Conservation (phyloP, 495 filamentous ascomycete genomes). For the Chaetomium cochliodes region DNA sequence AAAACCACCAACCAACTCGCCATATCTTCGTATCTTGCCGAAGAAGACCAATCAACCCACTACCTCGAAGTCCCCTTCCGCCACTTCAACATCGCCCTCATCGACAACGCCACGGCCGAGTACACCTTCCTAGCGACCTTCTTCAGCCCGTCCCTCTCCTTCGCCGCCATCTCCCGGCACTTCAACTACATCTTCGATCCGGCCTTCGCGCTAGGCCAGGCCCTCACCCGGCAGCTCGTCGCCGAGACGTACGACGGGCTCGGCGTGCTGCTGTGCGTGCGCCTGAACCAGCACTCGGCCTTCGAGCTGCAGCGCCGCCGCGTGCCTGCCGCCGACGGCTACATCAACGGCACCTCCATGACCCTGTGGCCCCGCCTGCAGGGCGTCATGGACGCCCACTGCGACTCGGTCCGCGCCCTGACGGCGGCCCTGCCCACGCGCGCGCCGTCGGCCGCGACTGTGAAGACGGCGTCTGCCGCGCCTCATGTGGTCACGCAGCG, state of each 20-base stretch:
- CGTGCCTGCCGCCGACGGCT: slow-evolving; percentile 81
- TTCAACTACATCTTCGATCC: slow-evolving; percentile 82
- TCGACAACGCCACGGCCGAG: slow-evolving; percentile 93
- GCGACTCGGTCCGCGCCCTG: slow-evolving; percentile 71
- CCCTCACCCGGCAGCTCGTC: slow-evolving; percentile 72
- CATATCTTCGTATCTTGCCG: slow-evolving; percentile 75
- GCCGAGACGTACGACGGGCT: slow-evolving; percentile 76
- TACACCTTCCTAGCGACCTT: slow-evolving; percentile 91
- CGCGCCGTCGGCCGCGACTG: slow-evolving; percentile 55
- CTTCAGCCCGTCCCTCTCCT: slow-evolving; percentile 65
- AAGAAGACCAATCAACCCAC: slow-evolving; percentile 80
- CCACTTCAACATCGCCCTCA: slow-evolving; percentile 87
- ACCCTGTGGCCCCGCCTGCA: slow-evolving; percentile 95
- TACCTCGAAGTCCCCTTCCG: slow-evolving; percentile 88
- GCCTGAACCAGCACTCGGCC: slow-evolving; percentile 86
- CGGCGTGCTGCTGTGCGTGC: slow-evolving; percentile 84
- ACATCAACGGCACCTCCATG: slow-evolving; percentile 94
- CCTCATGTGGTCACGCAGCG: slow-evolving; percentile 89
- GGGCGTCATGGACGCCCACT: slow-evolving; percentile 87
- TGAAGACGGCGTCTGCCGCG: slow-evolving; percentile 69
- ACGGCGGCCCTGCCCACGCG: slow-evolving; percentile 50
- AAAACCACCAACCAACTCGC: slow-evolving; percentile 67
- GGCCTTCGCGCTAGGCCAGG: slow-evolving; percentile 75
- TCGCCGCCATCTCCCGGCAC: slow-evolving; percentile 57
- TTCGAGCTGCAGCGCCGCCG: slow-evolving; percentile 91